phyloP scores from a whole-genome alignment of 2,329 filamentous ascomycete species.

The Ceratocystis albifundus region DNA sequence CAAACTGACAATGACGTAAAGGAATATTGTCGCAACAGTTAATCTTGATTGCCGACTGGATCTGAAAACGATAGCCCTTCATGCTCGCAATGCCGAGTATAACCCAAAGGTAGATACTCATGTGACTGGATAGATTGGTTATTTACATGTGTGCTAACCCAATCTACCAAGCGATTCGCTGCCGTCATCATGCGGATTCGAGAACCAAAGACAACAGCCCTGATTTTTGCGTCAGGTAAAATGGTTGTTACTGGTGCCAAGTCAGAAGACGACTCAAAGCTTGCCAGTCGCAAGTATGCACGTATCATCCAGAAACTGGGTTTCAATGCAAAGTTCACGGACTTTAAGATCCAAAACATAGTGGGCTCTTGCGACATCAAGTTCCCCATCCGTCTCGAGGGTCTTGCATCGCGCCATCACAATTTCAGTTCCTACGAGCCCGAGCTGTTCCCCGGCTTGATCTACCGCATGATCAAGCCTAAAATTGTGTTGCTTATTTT shows the following conservation, averaged over 20 bases:
- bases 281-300: conserved; percentile 93
- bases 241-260: conserved; percentile 99
- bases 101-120: conserved; percentile 71
- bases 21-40: conserved; percentile 98
- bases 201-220: conserved; percentile 92
- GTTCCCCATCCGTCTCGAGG: conserved; percentile 94
- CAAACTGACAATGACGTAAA: conserved; percentile 46
- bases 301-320: conserved; percentile 99
- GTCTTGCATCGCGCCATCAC: conserved; percentile 91
- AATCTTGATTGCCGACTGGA: conserved; percentile 96
- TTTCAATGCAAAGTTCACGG: conserved; percentile 98
- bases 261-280: conserved; percentile 93
- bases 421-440: conserved; percentile 99
- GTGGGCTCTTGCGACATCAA: conserved; percentile 98
- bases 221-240: conserved; percentile 97
- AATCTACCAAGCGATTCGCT: conserved; percentile 67
- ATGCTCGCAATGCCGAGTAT: conserved; percentile 97
- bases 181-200: conserved; percentile 99
- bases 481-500: conserved; percentile 91
- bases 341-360: conserved; percentile 99
- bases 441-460: conserved; percentile 95
- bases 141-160: conserved; percentile 29
- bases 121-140: not conserved
- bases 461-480: conserved; percentile 99
- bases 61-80: conserved; percentile 95